Evolutionary conservation across 2,329 filamentous ascomycete genomes (phyloP), one percentile per base, ranked within the genome.

Genomic region (Fusarium coffeatum): DNA sequence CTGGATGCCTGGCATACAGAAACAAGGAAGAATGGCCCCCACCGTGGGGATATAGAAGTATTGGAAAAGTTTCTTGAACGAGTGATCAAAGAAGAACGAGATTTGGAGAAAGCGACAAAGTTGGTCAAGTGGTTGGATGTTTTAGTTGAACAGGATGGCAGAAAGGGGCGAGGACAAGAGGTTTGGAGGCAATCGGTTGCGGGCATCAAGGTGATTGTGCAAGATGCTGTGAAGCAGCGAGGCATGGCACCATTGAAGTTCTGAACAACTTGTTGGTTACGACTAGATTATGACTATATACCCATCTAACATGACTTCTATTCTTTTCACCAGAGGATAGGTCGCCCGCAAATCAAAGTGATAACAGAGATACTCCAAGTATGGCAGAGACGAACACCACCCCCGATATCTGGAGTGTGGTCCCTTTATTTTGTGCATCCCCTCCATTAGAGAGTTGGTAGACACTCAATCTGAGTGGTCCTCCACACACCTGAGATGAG

Each of bases 1-100:
- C 82, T 98, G 16, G 87, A 84, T 57, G 88, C 88, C 6, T 99
- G 96, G 96, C 87, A 93, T 69, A 77, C 82, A 5, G 89, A 91
- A 64, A 97, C 95, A 65, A 82, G 79, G 37, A 84, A 84, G 8
- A 91, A 94, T 5, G 93, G 92, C 0, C 96, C 96, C 3, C 94
- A 96, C 78, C 80, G 81, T 0, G 89, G 92, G 60, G 96, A 99
- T 79, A 90, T 95, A 1, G 86, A 85, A 42, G 89, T 94, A 40
- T 83, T 98, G 64, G 88, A 86, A 56, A 87, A 84, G 74, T 98
- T 97, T 78, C 79, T 98, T 30, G 83, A 78, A 8, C 86, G 86
- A 27, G 93, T 98, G 1, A 86, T 97, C 1, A 65, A 81, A 2
- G 90, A 95, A 60, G 96, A 98, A 79, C 84, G 86, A 61, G 90